Conservation (phyloP, 176 grass and related monocot genomes). For the bread wheat (Triticum aestivum) region DNA sequence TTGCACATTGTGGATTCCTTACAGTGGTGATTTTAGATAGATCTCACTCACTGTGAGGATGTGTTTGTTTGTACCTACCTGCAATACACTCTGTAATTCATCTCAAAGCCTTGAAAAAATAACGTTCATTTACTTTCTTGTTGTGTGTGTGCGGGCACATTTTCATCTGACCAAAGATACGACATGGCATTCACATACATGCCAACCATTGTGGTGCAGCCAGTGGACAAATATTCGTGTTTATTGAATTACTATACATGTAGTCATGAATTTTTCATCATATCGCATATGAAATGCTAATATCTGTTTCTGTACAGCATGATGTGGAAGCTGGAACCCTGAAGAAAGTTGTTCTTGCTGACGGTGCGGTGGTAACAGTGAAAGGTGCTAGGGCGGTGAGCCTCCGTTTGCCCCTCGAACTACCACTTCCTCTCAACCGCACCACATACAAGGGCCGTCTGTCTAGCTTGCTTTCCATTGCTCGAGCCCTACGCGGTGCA, state of each 20-base stretch:
- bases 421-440: slow-evolving; percentile 81
- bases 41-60: neutral
- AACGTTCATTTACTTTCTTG: neutral
- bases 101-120: neutral
- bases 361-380: slow-evolving; percentile 85
- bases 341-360: slow-evolving; percentile 91
- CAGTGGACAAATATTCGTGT: neutral
- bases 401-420: slow-evolving; percentile 68
- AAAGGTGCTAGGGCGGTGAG: slow-evolving; percentile 83
- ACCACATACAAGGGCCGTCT: slow-evolving; percentile 52
- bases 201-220: neutral
- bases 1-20: neutral
- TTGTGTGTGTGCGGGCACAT: neutral
- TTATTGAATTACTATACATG: neutral
- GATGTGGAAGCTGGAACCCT: slow-evolving; percentile 87
- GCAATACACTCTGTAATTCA: neutral
- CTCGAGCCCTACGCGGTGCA: slow-evolving; percentile 59
- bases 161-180: neutral
- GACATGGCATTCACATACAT: neutral
- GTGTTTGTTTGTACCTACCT: neutral
- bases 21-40: neutral
- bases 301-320: slow-evolving; percentile 52
- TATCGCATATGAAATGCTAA: neutral
- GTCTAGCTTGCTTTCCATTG: slow-evolving; percentile 62
- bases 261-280: neutral